Conservation (phyloP, 371 early-diverging fungal species). For the Thermomucor indicae-seudaticae region DNA sequence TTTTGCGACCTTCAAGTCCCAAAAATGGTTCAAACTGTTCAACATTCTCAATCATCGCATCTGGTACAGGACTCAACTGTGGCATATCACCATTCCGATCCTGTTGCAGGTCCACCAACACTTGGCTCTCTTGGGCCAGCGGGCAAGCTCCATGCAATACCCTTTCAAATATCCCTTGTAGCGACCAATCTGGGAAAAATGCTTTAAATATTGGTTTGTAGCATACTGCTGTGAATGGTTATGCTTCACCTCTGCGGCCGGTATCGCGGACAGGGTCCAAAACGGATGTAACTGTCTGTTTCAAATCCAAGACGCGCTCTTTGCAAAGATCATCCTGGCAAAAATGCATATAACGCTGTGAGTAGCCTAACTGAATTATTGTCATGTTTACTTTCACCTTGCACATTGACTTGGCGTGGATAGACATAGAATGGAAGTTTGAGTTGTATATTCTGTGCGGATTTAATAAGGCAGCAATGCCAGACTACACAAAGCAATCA, state of each 20-base stretch:
- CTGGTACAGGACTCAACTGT: constrained; percentile 4
- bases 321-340: constrained; percentile 24
- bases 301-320: constrained; percentile 30
- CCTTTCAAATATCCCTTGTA: constrained; percentile 63
- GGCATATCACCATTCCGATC: constrained; percentile 5
- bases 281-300: constrained; percentile 69
- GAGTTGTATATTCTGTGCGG: constrained; percentile 87
- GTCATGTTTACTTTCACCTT: constrained; percentile 29
- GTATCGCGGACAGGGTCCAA: constrained; percentile 68
- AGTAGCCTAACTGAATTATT: not conserved
- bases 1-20: constrained; percentile 9
- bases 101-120: constrained; percentile 41
- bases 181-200: constrained; percentile 61
- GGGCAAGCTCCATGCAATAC: constrained; percentile 59
- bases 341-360: too few relatives aligned
- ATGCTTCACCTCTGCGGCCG: constrained; percentile 44
- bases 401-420: constrained; percentile 59
- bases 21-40: too few relatives aligned
- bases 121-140: constrained; percentile 52
- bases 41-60: too few relatives aligned
- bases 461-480: constrained; percentile 81
- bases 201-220: not conserved
- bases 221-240: not conserved
- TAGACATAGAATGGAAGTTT: constrained; percentile 86
- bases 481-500: constrained; percentile 51